Evolutionary conservation across 2,329 filamentous ascomycete genomes (phyloP), one percentile per base, ranked within the genome.

Genomic region (Cytospora chrysosperma): DNA sequence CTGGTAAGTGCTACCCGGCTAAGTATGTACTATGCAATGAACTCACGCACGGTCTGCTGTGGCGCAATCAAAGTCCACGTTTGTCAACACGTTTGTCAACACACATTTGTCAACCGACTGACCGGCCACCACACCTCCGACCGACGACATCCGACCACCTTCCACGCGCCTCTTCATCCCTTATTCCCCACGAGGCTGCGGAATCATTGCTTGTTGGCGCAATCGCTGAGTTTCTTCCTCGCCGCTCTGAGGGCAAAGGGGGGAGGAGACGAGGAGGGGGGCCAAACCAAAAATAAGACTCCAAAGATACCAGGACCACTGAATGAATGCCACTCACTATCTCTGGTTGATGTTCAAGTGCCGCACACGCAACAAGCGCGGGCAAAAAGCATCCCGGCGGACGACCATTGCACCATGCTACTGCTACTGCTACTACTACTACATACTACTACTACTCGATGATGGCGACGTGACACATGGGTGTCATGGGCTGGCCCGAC

Each of bases 401-500:
- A 47, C 43, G 43, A 47, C 43, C 10, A 47, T 24, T 10, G 43
- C 43, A 47, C n/a, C 4, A 24, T 47, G 43, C 43, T 21, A 43
- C 40, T 43, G 19, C 19, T 40, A 40, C 37, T 40, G 19, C 37
- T 40, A 19, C 37, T 19, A 19, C 37, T 40, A 19, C 34, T 37
- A 19, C 34, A 30, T 37, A 17, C 34, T 37, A n/a, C 37, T 43
- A 21, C 43, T 24, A 24, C 43, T 47, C 13, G 43, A 47, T 47
- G n/a, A 47, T 47, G 43, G 43, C n/a, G n/a, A 47, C n/a, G 43
- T 47, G 43, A 24, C 43, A 47, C 43, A 24, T 47, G 21, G 57
- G 62, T 56, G 57, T 43, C 40, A 54, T 64, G 54, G 55, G 58
- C 47, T 53, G 24, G 21, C 50, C 61, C 47, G 54, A 27, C n/a